Evolutionary conservation across 305 asterid genomes (phyloP), one percentile per base, ranked within the genome.

Genomic region (Solanum hybrid): DNA sequence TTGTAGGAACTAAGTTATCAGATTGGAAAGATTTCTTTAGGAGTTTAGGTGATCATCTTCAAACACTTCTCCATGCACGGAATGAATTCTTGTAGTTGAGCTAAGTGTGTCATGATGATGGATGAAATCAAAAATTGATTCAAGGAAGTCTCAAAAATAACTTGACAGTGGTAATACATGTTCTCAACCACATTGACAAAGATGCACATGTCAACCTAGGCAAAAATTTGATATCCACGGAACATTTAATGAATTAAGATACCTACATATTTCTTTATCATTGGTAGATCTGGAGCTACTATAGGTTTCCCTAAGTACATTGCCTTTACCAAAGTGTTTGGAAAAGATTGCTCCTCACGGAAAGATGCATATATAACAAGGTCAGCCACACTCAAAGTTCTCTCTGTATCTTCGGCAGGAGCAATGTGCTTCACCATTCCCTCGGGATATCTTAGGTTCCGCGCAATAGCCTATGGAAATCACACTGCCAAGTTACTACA

Each of bases 341-440:
- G 99, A 93, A 98, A 96, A 86, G 96, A 91, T 75, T 91, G 95
- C 89, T 94, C 98, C 71, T 97, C 99, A 3, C 92, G 95, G 90
- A 98, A 96, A 77, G 99, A 95, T 88, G 99, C 96, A 88, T 97
- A 97, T 89, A 98, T 93, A 90, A 95, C 98, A 89, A 96, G 90
- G 93, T 96, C 98, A 86, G 97, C 96, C 85, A 75, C 90, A 87
- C 90, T 90, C 78, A 96, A 91, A 77, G 91, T 89, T 88, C 66
- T 81, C 87, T 95, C 96, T 22, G 88, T 79, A 90, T 91, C 93
- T 90, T 92, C 95, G 71, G 93, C 94, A 24, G 89, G 72, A 72
- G 94, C 88, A 90, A 91, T 89, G 92, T 92, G 96, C 93, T 92
- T 94, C 93, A 97, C 98, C 35, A 91, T 94, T 85, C 94, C 98